Base-by-base conservation (phyloP, 1,284 basidiomycete species). In the Naganishia albida region DNA sequence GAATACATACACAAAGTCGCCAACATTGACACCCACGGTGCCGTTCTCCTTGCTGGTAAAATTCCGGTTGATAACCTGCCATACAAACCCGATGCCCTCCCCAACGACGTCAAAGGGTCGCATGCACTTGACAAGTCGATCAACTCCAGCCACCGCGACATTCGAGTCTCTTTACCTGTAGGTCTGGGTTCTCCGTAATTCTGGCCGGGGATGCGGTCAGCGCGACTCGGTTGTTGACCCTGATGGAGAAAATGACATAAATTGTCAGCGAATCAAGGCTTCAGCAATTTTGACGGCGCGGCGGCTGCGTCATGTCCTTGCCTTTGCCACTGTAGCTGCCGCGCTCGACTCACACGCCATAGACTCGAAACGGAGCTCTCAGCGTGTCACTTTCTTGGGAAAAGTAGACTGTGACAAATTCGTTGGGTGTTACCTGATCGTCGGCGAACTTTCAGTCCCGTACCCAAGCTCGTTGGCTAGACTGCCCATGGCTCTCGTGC, bases 1-100 rank as follows among this genome's bases (percentile, higher is more conserved):
- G 42, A 25, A 12, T 20, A 53, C 51, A 20, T 23, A 39, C 51
- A 53, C 51, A 39, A 53, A 53, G 18, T 53, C 51, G 51, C 51
- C 51, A 18, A 39, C 30, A 18, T 8, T 15, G n/a, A 20, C n/a
- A 15, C 16, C 16, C 7, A 18, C 13, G 26, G 16, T 30, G 49
- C 26, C 28, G 8, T 20, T 51, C 6, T 8, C 49, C 20, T 26
- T 51, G 26, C 13, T 30, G 12, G 20, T 38, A 2, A 53, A 12
- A 10, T 7, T 53, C n/a, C 51, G 51, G 2, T 39, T 18, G n/a
- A 30, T 16, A 20, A 39, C 30, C 34, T 53, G 30, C 51, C 51
- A 53, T 18, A 20, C 51, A 12, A 53, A 16, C n/a, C 18, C 34
- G 38, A n/a, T 38, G 7, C 51, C 30, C 10, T 34, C 6, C 12